Evolutionary conservation across 2,329 filamentous ascomycete genomes (phyloP).

Genomic region (Pleomassaria siparia): DNA sequence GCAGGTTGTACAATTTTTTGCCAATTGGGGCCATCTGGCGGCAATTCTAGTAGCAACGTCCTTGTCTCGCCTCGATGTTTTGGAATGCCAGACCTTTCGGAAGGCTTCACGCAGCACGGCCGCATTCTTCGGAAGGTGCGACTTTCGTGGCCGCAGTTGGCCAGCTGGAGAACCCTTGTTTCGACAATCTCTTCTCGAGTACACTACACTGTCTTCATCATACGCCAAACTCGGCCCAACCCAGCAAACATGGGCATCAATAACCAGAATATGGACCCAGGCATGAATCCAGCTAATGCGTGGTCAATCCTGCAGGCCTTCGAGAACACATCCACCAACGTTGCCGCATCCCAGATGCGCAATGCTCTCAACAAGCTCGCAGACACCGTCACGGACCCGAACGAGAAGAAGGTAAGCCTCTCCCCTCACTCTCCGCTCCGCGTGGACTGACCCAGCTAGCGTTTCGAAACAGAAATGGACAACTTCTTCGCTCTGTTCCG

Average conservation of each 20-base stretch:
- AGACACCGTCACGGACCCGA: constrained; percentile 82
- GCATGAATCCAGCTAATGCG: constrained; percentile 11
- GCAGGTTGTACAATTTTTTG: no score
- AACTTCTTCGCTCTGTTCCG: constrained; percentile 99
- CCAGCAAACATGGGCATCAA: no score
- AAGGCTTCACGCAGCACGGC: neutral
- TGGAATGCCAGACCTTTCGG: no score
- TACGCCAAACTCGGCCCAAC: no score
- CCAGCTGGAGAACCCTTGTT: no score
- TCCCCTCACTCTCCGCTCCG: neutral
- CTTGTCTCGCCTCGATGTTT: neutral
- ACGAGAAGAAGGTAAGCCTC: constrained; percentile 70
- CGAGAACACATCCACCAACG: constrained; percentile 98
- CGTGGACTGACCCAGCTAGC: constrained; percentile 49
- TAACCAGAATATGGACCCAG: neutral
- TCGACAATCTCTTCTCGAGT: no score
- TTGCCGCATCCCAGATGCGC: constrained; percentile 98
- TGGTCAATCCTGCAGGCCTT: constrained; percentile 70
- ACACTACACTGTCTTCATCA: neutral
- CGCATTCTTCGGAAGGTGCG: neutral
- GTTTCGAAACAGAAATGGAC: constrained; percentile 99
- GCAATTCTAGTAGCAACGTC: neutral
- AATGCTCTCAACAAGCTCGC: constrained; percentile 92
- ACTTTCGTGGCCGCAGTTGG: neutral
- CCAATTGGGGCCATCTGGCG: no score